phyloP scores from a whole-genome alignment of 257 asterid species.

The Haberlea rhodopensis region DNA sequence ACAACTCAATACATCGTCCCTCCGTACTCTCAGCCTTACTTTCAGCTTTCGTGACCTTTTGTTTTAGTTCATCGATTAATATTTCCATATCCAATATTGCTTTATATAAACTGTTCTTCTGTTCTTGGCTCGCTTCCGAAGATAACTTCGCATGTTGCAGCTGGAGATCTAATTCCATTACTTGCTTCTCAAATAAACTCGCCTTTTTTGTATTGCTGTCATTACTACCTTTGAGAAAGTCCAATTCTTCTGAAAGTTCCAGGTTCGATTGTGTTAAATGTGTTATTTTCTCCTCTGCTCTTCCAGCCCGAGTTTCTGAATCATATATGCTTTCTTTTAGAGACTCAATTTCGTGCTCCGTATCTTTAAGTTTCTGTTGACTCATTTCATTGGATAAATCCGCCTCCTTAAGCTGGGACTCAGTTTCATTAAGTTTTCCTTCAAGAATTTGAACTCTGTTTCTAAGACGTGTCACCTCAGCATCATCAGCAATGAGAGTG shows the following conservation, averaged over 20 bases:
- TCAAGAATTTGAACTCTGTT: conserved; percentile 49
- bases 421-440: conserved; percentile 38
- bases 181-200: conserved; percentile 68
- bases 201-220: conserved; percentile 56
- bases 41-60: conserved; percentile 64
- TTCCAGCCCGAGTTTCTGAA: conserved; percentile 24
- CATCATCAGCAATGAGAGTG: conserved; percentile 40
- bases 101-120: conserved; percentile 73
- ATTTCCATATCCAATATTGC: conserved; percentile 99
- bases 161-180: conserved; percentile 59
- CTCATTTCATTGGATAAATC: conserved; percentile 19
- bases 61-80: conserved; percentile 82
- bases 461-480: conserved; percentile 48
- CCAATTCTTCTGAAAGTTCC: conserved; percentile 73
- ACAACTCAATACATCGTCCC: conserved; percentile 55
- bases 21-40: conserved; percentile 55
- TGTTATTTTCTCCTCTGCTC: conserved; percentile 35
- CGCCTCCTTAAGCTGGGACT: conserved; percentile 26
- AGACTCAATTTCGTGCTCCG: conserved; percentile 30
- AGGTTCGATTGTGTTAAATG: conserved; percentile 69
- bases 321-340: conserved; percentile 25
- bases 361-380: conserved; percentile 20
- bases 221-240: conserved; percentile 60
- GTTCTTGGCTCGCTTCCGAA: conserved; percentile 87
- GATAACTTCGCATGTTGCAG: conserved; percentile 68